A percentile compares a stretch with the other conserved stretches of the same genome.
phyloP scores from a whole-genome alignment of 2,329 filamentous ascomycete species.

The Penicillium sp. region DNA sequence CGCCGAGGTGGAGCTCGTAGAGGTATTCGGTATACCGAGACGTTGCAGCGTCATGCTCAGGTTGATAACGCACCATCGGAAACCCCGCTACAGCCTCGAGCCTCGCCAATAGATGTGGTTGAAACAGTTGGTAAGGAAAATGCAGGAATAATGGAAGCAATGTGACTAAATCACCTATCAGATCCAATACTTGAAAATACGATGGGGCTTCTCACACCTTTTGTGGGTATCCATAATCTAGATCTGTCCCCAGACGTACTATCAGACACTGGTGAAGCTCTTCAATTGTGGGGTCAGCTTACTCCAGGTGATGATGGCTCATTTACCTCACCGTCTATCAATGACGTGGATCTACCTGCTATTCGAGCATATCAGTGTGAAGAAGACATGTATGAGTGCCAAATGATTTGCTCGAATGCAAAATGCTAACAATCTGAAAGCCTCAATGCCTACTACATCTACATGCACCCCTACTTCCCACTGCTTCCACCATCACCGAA shows the following conservation, averaged over 20 bases:
- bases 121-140: conserved; percentile 7
- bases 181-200: conserved; percentile 17
- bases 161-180: neutral
- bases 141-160: neutral
- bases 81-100: neutral
- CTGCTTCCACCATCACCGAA: conserved; percentile 17
- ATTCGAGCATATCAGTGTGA: conserved; percentile 22
- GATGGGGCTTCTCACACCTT: conserved; percentile 17
- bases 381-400: conserved; percentile 19
- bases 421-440: conserved; percentile 6
- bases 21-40: conserved; percentile 16
- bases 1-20: conserved; percentile 25
- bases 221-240: conserved; percentile 18
- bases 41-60: conserved; percentile 1
- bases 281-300: conserved; percentile 13
- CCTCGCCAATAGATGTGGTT: conserved; percentile 1
- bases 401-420: neutral
- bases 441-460: conserved; percentile 28
- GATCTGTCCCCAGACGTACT: conserved; percentile 17
- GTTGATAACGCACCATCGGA: neutral
- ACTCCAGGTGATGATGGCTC: conserved; percentile 8
- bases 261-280: conserved; percentile 6
- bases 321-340: neutral
- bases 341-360: conserved; percentile 2
- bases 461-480: conserved; percentile 27